Evolutionary conservation across 1,284 basidiomycete genomes (phyloP), one percentile per base, ranked within the genome.

Genomic region (Sanguinoderma infundibulare): DNA sequence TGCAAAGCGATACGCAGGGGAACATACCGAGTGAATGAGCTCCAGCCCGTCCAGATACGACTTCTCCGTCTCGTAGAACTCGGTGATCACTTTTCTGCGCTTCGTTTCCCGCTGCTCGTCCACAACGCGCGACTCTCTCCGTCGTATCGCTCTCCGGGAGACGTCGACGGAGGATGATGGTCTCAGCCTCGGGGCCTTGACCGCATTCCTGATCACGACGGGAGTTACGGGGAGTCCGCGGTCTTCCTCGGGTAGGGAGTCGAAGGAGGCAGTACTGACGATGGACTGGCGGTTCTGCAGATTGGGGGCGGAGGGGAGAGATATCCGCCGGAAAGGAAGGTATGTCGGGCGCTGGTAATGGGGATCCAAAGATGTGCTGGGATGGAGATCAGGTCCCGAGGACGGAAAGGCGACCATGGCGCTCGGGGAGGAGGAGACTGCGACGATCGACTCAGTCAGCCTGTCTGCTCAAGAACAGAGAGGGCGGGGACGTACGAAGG

Each of bases 11-110:
- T 6, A 44, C 6, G 34, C 39, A n/a, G n/a, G 22, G 14, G 30
- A 8, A 80, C 84, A 56, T 72, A 94, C 92, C 61, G 86, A 84
- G 75, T 95, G 91, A 59, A 96, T 87, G 58, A 94, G 80, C 65
- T 94, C 89, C 38, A 96, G 79, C 9, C 92, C 92, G 67, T 87
- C 83, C 14, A 94, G 83, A 70, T 95, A 95, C 0, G 87, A 83
- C 70, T 82, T 85, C 77, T 96, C 94, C 0, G 92, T 94, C 59
- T 89, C 86, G 66, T 87, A 85, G 64, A 96, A 87, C 73, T 96
- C 94, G 55, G 85, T 79, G 15, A 93, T 81, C 35, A 95, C 77
- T 69, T 78, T 79, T 62, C 74, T 69, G 57, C 80, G 74, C 69
- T 79, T 82, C 22, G 74, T 74, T 51, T 75, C 73, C 63, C 72